Conservation (phyloP, 768 basidiomycete genomes). For the Mycena rebaudengoi region DNA sequence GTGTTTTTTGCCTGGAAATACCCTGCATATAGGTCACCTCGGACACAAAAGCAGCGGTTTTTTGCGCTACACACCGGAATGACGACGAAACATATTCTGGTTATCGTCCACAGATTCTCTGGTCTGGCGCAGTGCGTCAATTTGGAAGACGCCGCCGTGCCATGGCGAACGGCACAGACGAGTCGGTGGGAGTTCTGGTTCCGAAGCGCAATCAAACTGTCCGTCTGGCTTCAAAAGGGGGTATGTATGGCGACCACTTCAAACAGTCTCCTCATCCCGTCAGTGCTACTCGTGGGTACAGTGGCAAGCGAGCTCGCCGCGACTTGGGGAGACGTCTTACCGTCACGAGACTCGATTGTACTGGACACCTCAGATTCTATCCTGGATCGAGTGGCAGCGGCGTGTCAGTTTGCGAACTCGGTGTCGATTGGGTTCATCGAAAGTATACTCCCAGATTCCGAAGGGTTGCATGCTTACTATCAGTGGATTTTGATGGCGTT, state of each 20-base stretch:
- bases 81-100: background rate
- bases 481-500: background rate
- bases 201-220: background rate
- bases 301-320: background rate
- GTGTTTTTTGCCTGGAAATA: background rate
- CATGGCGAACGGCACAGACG: background rate
- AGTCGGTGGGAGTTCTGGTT: background rate
- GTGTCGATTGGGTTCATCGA: conserved; percentile 4
- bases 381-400: background rate
- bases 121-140: background rate
- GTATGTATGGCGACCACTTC: background rate
- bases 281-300: background rate
- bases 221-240: background rate
- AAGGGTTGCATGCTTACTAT: background rate
- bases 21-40: background rate
- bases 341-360: background rate
- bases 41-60: background rate
- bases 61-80: background rate
- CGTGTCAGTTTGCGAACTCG: background rate
- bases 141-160: background rate
- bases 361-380: background rate
- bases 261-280: background rate
- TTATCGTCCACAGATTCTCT: background rate
- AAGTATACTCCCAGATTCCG: background rate
- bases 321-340: background rate